phyloP scores from a whole-genome alignment of 2,329 filamentous ascomycete genomes.

The Westerdykella sp. region DNA sequence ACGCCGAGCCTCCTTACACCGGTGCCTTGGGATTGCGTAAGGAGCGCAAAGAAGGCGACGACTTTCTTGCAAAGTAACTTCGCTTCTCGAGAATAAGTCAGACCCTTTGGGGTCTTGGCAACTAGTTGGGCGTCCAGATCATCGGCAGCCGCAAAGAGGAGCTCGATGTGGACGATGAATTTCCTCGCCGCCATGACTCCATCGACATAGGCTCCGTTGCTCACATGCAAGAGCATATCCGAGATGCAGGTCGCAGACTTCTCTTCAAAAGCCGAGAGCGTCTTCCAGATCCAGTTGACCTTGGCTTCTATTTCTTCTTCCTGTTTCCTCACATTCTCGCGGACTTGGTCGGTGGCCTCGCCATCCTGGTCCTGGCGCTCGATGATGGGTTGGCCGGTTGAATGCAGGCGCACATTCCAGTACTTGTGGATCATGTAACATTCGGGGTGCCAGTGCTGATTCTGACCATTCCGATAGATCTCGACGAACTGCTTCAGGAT shows the following conservation, averaged over 20 bases:
- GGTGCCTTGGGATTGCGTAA: constrained; percentile 90
- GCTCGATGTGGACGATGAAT: constrained; percentile 93
- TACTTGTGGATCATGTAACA: constrained; percentile 99
- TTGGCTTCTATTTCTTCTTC: constrained; percentile 97
- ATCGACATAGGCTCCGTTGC: constrained; percentile 93
- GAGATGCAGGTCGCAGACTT: constrained; percentile 97
- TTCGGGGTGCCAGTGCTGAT: constrained; percentile 98
- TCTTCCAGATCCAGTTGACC: constrained; percentile 97
- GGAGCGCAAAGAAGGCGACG: constrained; percentile 89
- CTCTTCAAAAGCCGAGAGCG: constrained; percentile 93
- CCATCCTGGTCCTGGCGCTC: constrained; percentile 26
- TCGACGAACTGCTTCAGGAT: constrained; percentile 99
- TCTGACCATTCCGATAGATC: constrained; percentile 94
- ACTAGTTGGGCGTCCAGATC: constrained; percentile 70
- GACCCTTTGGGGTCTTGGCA: constrained; percentile 64
- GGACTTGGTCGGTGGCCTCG: constrained; percentile 59
- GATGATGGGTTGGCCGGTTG: constrained; percentile 36
- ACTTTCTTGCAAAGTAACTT: constrained; percentile 99
- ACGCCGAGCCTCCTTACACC: constrained; percentile 88
- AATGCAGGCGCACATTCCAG: constrained; percentile 84
- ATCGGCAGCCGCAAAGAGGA: constrained; percentile 85
- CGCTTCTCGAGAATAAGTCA: constrained; percentile 91
- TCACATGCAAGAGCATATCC: constrained; percentile 97
- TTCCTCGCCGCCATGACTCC: constrained; percentile 90
- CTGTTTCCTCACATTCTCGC: constrained; percentile 70